Base-by-base conservation (phyloP, 306 rosid genomes). In the Quercus glauca region DNA sequence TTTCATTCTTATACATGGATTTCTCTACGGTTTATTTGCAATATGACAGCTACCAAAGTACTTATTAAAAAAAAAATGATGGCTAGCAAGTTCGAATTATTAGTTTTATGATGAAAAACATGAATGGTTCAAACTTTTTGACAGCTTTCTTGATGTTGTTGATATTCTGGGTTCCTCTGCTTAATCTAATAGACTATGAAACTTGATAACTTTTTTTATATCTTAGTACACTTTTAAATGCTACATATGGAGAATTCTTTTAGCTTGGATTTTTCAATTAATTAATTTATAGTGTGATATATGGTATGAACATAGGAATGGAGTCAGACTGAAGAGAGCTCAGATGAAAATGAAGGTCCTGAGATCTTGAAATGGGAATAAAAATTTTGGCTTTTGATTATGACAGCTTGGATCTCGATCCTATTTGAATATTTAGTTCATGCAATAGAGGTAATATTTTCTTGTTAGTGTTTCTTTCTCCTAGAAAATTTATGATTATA, bases 361-460 rank as follows among this genome's bases (percentile, higher is more conserved):
- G 90, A 91, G 85, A 91, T 93, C 64, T 89, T 92, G 68, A 91
- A 85, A 82, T 93, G 97, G 93, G 97, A 91, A 84, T 88, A 95
- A 59, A 60, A 90, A 82, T 83, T 89, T 71, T 93, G 97, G 98
- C 95, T 93, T 81, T 84, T 57, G 15, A 87, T 94, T 80, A 81
- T 94, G 90, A 94, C 96, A 10, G 82, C 80, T 71, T 89, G 92
- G 88, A 86, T 92, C 83, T 87, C 98, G 41, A 43, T 92, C 76
- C 79, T 93, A 73, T 90, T 94, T 7, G 93, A 90, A 84, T 90
- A 92, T 76, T 80, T 88, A 74, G 97, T 94, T 74, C 83, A 87
- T 59, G 91, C 97, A 25, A 88, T 92, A 72, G 90, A 94, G 93
- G 98, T 92, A 74, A 26, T 58, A 19, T 61, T 26, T 17, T 57